These are phyloP conservation scores for Apocynum venetum DNA, from an alignment of 257 asterid genomes.

Conservation along the genomic window DNA sequence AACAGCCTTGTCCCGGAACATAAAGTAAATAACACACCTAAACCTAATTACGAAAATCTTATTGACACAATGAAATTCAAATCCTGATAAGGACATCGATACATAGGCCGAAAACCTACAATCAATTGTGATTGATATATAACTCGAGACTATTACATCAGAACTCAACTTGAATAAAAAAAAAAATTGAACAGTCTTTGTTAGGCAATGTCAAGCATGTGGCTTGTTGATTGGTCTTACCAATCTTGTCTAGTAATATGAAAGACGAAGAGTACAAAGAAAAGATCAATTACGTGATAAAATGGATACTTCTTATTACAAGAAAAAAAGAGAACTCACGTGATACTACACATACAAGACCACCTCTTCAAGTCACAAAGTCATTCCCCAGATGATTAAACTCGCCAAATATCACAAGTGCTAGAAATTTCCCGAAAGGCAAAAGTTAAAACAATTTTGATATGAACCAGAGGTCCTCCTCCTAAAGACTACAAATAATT, in stretches of 20 bases:
- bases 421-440: neutral
- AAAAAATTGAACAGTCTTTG: too few species aligned
- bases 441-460: conserved; percentile 11
- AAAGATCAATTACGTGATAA: neutral
- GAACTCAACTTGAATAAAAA: too few species aligned
- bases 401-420: conserved; percentile 5
- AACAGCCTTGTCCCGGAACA: too few species aligned
- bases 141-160: too few species aligned
- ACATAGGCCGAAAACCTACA: too few species aligned
- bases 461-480: conserved; percentile 19
- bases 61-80: too few species aligned
- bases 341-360: conserved; percentile 3
- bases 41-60: too few species aligned
- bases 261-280: neutral
- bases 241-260: too few species aligned
- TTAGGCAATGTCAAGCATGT: too few species aligned
- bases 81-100: too few species aligned
- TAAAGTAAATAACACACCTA: too few species aligned
- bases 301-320: conserved; percentile 2
- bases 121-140: too few species aligned
- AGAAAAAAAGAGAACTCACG: neutral
- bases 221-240: neutral
- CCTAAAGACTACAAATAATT: conserved; percentile 16
- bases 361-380: conserved; percentile 1
- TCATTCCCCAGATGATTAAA: conserved; percentile 2